Conservation (phyloP, 208 protist genomes). For the Angomonas ambiguus region DNA sequence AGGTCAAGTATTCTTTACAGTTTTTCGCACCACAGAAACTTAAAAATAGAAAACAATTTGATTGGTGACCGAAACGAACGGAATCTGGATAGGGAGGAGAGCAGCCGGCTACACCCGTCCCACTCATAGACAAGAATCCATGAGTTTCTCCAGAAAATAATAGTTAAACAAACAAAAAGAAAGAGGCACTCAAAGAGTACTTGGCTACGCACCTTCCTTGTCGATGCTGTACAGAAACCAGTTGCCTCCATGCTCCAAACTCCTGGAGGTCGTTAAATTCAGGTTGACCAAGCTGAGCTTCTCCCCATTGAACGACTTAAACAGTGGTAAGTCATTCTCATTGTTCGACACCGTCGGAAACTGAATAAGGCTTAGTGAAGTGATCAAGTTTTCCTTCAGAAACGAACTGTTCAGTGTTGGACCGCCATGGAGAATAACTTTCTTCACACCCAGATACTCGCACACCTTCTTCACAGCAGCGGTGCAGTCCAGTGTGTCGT, state of each 20-base stretch:
- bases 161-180: too few species aligned
- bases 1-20: too few species aligned
- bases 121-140: too few species aligned
- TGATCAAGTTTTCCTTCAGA: slow-evolving; percentile 15
- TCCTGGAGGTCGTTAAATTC: slow-evolving; percentile 12
- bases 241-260: slow-evolving; percentile 18
- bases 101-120: not conserved
- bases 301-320: slow-evolving; percentile 9
- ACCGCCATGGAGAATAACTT: slow-evolving; percentile 20
- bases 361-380: slow-evolving; percentile 18
- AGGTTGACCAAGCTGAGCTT: slow-evolving; percentile 3
- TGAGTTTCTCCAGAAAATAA: too few species aligned
- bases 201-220: not conserved
- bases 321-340: slow-evolving; percentile 5
- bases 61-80: not conserved
- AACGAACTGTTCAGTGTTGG: slow-evolving; percentile 25
- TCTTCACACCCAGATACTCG: slow-evolving; percentile 13
- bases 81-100: not conserved
- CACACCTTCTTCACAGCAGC: slow-evolving; percentile 20
- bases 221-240: slow-evolving; percentile 15
- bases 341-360: slow-evolving; percentile 15
- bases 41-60: not conserved
- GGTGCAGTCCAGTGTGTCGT: slow-evolving; percentile 18
- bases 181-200: not conserved
- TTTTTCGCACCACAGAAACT: too few species aligned